Conservation (phyloP, 495 filamentous ascomycete species). For the Aspergillus bridgeri region DNA sequence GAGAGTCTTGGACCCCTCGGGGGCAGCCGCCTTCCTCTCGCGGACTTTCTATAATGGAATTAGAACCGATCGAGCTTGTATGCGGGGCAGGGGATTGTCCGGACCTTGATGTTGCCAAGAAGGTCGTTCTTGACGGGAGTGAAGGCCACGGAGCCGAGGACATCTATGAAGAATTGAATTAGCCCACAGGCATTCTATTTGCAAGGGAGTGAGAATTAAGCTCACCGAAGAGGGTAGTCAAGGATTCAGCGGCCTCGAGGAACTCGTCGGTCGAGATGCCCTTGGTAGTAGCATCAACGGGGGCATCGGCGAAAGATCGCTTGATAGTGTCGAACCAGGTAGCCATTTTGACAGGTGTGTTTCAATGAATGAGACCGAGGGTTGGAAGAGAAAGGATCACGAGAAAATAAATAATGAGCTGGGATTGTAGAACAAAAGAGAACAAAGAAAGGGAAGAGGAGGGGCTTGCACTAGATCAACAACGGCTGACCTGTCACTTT, state of each 20-base stretch:
- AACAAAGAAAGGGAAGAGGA: slow-evolving; percentile 5
- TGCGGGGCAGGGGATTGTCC: slow-evolving; percentile 15
- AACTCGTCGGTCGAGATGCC: slow-evolving; percentile 82
- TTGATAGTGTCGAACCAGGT: slow-evolving; percentile 85
- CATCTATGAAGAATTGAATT: slow-evolving; percentile 49
- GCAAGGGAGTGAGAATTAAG: not conserved
- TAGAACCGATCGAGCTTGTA: slow-evolving; percentile 9
- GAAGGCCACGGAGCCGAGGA: slow-evolving; percentile 80
- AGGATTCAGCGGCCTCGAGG: slow-evolving; percentile 81
- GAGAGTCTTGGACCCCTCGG: slow-evolving; percentile 70
- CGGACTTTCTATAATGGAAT: slow-evolving; percentile 74
- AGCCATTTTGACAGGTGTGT: not conserved
- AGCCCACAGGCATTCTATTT: not conserved
- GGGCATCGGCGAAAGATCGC: slow-evolving; percentile 77
- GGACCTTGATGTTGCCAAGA: slow-evolving; percentile 85
- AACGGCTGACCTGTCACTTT: slow-evolving; percentile 14
- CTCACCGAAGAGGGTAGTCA: slow-evolving; percentile 84
- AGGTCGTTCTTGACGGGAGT: slow-evolving; percentile 86
- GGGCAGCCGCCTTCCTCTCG: slow-evolving; percentile 73
- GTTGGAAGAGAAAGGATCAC: slow-evolving; percentile 12
- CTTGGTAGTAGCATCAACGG: slow-evolving; percentile 64
- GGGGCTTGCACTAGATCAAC: slow-evolving; percentile 12
- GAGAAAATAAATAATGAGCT: slow-evolving; percentile 11
- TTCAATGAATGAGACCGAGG: slow-evolving; percentile 24
- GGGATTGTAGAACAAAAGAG: slow-evolving; percentile 11